A percentile compares a stretch with the other conserved stretches of the same genome.
Evolutionary conservation across 2,329 filamentous ascomycete genomes (phyloP).

Genomic region (Pseudogymnoascus verrucosus): DNA sequence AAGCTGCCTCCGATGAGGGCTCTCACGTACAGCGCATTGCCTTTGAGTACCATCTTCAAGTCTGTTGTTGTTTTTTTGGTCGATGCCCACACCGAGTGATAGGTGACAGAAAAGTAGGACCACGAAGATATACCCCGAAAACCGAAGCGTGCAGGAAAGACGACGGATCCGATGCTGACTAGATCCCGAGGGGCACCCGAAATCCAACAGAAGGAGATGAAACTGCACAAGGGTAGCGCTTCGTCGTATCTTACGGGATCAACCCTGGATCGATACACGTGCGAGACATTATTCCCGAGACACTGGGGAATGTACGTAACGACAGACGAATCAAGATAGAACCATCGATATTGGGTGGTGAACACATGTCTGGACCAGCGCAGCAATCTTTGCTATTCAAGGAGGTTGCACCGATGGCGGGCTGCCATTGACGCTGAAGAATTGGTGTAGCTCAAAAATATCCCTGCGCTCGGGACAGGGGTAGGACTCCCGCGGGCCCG

Average conservation of each 20-base stretch:
- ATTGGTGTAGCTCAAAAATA: neutral
- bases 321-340: neutral
- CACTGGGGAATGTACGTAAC: slow-evolving; percentile 9
- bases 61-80: neutral
- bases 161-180: neutral
- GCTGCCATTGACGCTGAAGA: slow-evolving; percentile 32
- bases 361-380: neutral
- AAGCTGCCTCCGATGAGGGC: slow-evolving; percentile 13
- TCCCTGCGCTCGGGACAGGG: neutral
- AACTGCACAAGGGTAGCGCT: neutral
- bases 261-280: slow-evolving; percentile 15
- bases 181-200: neutral
- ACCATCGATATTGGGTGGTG: neutral
- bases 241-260: slow-evolving; percentile 12
- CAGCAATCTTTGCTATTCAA: slow-evolving; percentile 6
- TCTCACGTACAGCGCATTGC: neutral
- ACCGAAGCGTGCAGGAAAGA: neutral
- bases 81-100: neutral
- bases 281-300: slow-evolving; percentile 10
- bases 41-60: slow-evolving; percentile 4
- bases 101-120: neutral
- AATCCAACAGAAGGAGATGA: neutral
- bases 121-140: neutral
- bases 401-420: slow-evolving; percentile 27
- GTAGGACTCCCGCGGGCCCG: neutral